These are phyloP conservation scores for Suhomyces kunorum DNA, from an alignment of 1,139 yeast species.

Conservation along the genomic window DNA sequence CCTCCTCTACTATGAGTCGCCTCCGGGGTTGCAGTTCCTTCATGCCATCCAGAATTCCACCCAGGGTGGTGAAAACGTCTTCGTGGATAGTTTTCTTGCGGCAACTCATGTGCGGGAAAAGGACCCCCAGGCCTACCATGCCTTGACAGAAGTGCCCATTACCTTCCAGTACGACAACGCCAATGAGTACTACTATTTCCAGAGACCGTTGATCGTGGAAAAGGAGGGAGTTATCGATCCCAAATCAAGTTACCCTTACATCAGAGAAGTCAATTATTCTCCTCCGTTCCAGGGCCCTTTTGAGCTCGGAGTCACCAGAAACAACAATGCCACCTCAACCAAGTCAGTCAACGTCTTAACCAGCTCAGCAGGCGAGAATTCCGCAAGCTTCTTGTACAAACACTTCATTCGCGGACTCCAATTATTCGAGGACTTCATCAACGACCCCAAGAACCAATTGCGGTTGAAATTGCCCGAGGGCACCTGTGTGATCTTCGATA, in stretches of 20 bases:
- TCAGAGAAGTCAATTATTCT: conserved; percentile 69
- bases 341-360: conserved; percentile 10
- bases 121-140: conserved; percentile 67
- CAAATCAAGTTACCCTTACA: conserved; percentile 34
- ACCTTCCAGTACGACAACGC: conserved; percentile 71
- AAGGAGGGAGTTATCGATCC: conserved; percentile 35
- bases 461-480: conserved; percentile 60
- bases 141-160: conserved; percentile 63
- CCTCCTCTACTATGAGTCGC: conserved; percentile 74
- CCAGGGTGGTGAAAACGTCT: conserved; percentile 68
- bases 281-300: conserved; percentile 89
- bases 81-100: conserved; percentile 75
- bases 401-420: conserved; percentile 62
- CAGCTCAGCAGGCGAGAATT: conserved; percentile 24
- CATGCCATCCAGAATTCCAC: conserved; percentile 68
- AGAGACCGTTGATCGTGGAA: conserved; percentile 68
- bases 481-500: conserved; percentile 70
- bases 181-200: conserved; percentile 62
- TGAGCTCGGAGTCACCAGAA: conserved; percentile 51
- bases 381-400: conserved; percentile 35
- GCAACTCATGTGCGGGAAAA: conserved; percentile 52
- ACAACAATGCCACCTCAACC: conserved; percentile 19
- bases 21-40: conserved; percentile 77
- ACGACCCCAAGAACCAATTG: conserved; percentile 56
- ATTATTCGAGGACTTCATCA: conserved; percentile 60